Evolutionary conservation across 2,329 filamentous ascomycete genomes (phyloP).

Genomic region (Talaromyces sp.): DNA sequence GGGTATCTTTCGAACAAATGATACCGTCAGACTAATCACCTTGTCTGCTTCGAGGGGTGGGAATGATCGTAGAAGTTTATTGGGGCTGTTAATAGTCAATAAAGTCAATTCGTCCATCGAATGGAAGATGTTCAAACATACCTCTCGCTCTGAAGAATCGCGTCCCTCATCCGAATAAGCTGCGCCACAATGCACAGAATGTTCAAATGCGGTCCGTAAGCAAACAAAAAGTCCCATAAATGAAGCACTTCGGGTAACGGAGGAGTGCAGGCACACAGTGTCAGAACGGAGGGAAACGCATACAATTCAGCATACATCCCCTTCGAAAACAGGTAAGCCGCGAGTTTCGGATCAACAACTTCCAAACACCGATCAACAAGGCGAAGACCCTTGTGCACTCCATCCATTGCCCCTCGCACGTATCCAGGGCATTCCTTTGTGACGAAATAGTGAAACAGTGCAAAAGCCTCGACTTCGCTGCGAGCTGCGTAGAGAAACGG

Average conservation of each 20-base stretch:
- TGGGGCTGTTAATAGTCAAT: constrained; percentile 63
- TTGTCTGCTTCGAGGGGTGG: constrained; percentile 78
- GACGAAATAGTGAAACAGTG: constrained; percentile 83
- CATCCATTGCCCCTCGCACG: constrained; percentile 93
- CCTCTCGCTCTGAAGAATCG: constrained; percentile 81
- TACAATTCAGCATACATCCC: constrained; percentile 92
- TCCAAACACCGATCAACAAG: constrained; percentile 89
- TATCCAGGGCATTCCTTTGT: constrained; percentile 89
- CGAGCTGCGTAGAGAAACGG: constrained; percentile 93
- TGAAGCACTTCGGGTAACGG: constrained; percentile 88
- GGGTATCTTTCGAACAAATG: constrained; percentile 85
- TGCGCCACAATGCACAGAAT: constrained; percentile 96
- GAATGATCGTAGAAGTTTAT: constrained; percentile 85
- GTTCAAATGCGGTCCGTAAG: constrained; percentile 91
- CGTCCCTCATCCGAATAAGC: constrained; percentile 80
- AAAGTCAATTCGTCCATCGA: neutral
- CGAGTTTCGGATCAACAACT: constrained; percentile 86
- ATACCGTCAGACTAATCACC: constrained; percentile 80
- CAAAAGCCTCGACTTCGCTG: constrained; percentile 92
- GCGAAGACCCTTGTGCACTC: constrained; percentile 86
- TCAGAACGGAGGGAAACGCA: constrained; percentile 91
- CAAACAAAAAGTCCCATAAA: constrained; percentile 96
- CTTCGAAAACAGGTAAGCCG: constrained; percentile 78
- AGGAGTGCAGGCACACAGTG: constrained; percentile 91
- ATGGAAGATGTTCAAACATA: constrained; percentile 42